phyloP scores from a whole-genome alignment of 371 early-diverging fungal genomes.

The Rhizopus stolonifer region DNA sequence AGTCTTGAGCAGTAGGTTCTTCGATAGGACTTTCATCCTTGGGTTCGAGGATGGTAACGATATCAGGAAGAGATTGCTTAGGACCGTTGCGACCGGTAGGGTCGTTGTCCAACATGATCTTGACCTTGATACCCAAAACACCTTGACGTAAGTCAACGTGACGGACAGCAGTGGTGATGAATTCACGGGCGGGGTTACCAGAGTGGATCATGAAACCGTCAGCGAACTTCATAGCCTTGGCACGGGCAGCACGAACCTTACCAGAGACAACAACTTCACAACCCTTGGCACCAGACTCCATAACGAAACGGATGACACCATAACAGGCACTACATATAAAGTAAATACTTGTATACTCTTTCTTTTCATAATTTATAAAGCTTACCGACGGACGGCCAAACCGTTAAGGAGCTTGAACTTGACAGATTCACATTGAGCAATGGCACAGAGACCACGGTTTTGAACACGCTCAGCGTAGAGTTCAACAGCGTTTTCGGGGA shows the following conservation, averaged over 20 bases:
- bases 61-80: conserved; percentile 94
- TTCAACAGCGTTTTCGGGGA: conserved; percentile 96
- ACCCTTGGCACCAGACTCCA: conserved; percentile 99
- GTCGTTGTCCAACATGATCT: conserved; percentile 98
- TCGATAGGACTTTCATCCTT: conserved; percentile 80
- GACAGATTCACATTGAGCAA: conserved; percentile 98
- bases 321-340: conserved; percentile 89
- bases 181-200: conserved; percentile 97
- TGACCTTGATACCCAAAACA: conserved; percentile 99
- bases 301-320: conserved; percentile 97
- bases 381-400: conserved; percentile 91
- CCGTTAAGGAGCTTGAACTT: conserved; percentile 96
- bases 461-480: conserved; percentile 98
- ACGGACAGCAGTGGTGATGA: conserved; percentile 95
- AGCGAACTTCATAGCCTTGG: conserved; percentile 99
- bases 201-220: conserved; percentile 99
- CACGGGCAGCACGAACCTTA: conserved; percentile 99
- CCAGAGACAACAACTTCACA: conserved; percentile 99
- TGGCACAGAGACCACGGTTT: conserved; percentile 98
- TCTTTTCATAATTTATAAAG: background rate
- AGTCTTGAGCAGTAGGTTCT: conserved; percentile 75
- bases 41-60: conserved; percentile 92
- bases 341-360: background rate
- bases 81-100: conserved; percentile 95
- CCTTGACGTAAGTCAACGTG: conserved; percentile 99